phyloP scores from a whole-genome alignment of 306 rosid genomes.

The cucumber (Cucumis sativus) region DNA sequence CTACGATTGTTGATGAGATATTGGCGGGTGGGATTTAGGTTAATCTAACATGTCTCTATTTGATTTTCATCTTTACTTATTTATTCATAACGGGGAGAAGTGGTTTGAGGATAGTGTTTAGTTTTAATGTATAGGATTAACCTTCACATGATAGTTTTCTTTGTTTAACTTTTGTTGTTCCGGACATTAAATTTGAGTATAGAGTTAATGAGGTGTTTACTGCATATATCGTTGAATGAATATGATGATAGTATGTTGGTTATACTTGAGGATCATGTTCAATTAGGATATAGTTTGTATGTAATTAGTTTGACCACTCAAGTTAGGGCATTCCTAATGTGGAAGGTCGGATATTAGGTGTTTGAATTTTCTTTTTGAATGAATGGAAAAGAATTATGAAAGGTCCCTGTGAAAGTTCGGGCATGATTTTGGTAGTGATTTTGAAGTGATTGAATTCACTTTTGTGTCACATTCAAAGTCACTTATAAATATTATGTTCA shows the following conservation, averaged over 20 bases:
- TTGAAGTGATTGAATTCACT: too few relatives aligned
- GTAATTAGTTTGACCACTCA: background rate
- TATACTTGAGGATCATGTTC: background rate
- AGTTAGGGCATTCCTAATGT: background rate
- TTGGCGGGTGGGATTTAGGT: background rate
- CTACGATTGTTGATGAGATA: background rate
- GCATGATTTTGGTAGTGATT: background rate
- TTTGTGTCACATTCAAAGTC: too few relatives aligned
- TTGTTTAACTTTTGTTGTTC: background rate
- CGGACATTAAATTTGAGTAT: background rate
- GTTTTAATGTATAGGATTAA: background rate
- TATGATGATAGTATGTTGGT: background rate
- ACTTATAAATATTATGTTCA: too few relatives aligned
- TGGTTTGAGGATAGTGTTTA: background rate
- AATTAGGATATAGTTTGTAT: background rate
- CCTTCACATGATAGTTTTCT: background rate
- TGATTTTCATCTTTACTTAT: background rate
- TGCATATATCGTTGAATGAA: background rate
- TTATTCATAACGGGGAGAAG: background rate
- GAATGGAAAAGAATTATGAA: background rate
- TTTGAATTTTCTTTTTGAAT: background rate
- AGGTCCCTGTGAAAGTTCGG: background rate
- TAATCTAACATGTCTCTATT: background rate
- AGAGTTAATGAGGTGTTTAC: background rate
- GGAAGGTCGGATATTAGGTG: background rate